Percentiles rank a stretch among this genome's conserved stretches.
These are phyloP conservation scores for Trematosphaeria pertusa DNA, from an alignment of 2,329 filamentous ascomycete genomes.

Conservation along the genomic window DNA sequence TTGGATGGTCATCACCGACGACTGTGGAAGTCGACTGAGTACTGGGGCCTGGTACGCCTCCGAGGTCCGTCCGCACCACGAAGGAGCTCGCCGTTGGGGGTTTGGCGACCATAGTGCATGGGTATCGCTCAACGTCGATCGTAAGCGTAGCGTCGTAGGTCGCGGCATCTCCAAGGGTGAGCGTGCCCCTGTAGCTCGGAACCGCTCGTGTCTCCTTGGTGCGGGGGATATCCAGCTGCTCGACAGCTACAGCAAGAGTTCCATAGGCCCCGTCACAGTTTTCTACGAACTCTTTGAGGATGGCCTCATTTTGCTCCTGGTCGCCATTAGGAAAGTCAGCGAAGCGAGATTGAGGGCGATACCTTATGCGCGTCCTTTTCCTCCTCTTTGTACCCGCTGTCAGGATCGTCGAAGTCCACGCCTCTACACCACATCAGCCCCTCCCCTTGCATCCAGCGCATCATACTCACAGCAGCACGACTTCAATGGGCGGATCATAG, in stretches of 20 bases:
- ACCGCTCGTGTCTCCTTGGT: slow-evolving; percentile 79
- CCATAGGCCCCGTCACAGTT: slow-evolving; percentile 75
- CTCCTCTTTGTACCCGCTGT: slow-evolving; percentile 92
- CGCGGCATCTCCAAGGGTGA: slow-evolving; percentile 80
- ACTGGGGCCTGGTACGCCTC: slow-evolving; percentile 54
- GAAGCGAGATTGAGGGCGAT: too few relatives aligned
- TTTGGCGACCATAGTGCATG: slow-evolving; percentile 79
- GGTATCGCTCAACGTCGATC: slow-evolving; percentile 91
- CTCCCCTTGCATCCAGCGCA: neutral
- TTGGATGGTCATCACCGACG: slow-evolving; percentile 46
- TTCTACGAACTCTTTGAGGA: slow-evolving; percentile 70
- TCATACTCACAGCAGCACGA: slow-evolving; percentile 74
- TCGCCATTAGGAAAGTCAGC: slow-evolving; percentile 25
- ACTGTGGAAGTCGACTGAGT: slow-evolving; percentile 62
- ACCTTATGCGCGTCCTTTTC: slow-evolving; percentile 77
- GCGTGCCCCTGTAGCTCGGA: slow-evolving; percentile 77
- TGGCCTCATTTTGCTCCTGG: slow-evolving; percentile 73
- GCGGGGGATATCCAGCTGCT: slow-evolving; percentile 77
- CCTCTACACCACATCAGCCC: slow-evolving; percentile 62
- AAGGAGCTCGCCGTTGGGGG: slow-evolving; percentile 81
- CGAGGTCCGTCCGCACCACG: slow-evolving; percentile 60
- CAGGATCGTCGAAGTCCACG: slow-evolving; percentile 89
- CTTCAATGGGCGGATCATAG: slow-evolving; percentile 69
- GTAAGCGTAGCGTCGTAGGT: slow-evolving; percentile 76
- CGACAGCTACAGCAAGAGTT: slow-evolving; percentile 85